These are phyloP conservation scores for Cordyceps tenuipes DNA, from an alignment of 2,329 filamentous ascomycete genomes.

Conservation along the genomic window DNA sequence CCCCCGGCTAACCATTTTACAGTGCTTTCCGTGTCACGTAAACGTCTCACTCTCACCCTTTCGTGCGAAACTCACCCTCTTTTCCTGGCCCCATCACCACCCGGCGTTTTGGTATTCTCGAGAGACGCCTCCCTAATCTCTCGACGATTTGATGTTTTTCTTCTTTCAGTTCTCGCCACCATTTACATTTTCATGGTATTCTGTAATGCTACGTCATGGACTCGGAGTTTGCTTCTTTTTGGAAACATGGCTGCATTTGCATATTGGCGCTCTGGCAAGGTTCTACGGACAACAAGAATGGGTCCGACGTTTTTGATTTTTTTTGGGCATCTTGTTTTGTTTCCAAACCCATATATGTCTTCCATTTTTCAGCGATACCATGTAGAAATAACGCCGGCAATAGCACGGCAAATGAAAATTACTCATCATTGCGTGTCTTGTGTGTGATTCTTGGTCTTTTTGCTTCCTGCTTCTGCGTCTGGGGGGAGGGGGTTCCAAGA, in stretches of 20 bases:
- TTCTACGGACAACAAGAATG: slow-evolving; percentile 6
- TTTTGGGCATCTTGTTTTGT: not conserved
- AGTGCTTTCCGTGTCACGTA: slow-evolving; percentile 29
- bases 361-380: slow-evolving; percentile 3
- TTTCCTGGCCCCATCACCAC: slow-evolving; percentile 13
- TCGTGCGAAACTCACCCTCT: not conserved
- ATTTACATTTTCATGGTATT: not conserved
- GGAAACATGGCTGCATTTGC: slow-evolving; percentile 6
- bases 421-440: not conserved
- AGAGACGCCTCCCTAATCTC: not conserved
- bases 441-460: not conserved
- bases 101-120: slow-evolving; percentile 4
- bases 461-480: not conserved
- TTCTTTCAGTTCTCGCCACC: not conserved
- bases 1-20: not conserved
- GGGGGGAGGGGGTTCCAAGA: not conserved
- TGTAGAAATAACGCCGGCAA: slow-evolving; percentile 5
- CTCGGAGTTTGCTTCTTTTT: slow-evolving; percentile 1
- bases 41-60: slow-evolving; percentile 9
- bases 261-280: slow-evolving; percentile 8
- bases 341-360: not conserved
- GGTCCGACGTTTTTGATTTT: slow-evolving; percentile 1
- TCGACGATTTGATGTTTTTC: not conserved
- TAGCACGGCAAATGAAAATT: not conserved
- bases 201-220: slow-evolving; percentile 2